Evolutionary conservation across 352 stramenopile species (phyloP).

Genomic region (Globisporangium ultimum): DNA sequence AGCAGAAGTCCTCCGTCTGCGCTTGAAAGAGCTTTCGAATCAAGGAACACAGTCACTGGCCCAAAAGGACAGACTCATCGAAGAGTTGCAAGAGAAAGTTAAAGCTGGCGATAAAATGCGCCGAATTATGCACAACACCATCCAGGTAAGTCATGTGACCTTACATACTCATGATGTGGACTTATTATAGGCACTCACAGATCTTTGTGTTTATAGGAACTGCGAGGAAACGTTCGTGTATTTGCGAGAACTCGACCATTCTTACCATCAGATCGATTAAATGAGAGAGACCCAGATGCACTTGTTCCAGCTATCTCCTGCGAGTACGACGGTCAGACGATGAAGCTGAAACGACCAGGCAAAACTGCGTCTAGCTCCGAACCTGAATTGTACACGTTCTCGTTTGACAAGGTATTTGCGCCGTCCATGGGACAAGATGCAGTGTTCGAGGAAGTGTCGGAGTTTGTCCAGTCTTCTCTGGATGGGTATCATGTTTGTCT

Average conservation of each 20-base stretch:
- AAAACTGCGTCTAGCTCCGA: conserved; percentile 37
- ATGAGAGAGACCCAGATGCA: conserved; percentile 31
- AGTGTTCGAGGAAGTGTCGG: conserved; percentile 96
- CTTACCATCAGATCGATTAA: conserved; percentile 67
- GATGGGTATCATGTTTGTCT: conserved; percentile 97
- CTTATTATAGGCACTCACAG: background rate
- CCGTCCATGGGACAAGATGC: conserved; percentile 90
- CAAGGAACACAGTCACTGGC: conserved; percentile 62
- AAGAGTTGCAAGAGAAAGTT: conserved; percentile 69
- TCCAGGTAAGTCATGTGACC: conserved; percentile 58
- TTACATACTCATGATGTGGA: background rate
- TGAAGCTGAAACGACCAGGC: conserved; percentile 50
- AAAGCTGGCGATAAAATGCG: conserved; percentile 81
- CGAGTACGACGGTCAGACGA: conserved; percentile 65
- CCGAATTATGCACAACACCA: conserved; percentile 97
- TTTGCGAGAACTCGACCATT: conserved; percentile 94
- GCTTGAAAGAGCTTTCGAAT: conserved; percentile 59
- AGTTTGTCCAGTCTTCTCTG: conserved; percentile 97
- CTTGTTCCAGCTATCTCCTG: conserved; percentile 52
- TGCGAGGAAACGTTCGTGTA: conserved; percentile 98
- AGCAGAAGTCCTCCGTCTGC: conserved; percentile 62
- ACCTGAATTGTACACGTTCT: conserved; percentile 79
- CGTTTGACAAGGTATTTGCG: conserved; percentile 97
- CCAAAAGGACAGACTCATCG: conserved; percentile 66
- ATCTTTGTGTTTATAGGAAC: conserved; percentile 74